Conservation (phyloP, 1,139 yeast genomes). For the Meyerozyma sp. region DNA sequence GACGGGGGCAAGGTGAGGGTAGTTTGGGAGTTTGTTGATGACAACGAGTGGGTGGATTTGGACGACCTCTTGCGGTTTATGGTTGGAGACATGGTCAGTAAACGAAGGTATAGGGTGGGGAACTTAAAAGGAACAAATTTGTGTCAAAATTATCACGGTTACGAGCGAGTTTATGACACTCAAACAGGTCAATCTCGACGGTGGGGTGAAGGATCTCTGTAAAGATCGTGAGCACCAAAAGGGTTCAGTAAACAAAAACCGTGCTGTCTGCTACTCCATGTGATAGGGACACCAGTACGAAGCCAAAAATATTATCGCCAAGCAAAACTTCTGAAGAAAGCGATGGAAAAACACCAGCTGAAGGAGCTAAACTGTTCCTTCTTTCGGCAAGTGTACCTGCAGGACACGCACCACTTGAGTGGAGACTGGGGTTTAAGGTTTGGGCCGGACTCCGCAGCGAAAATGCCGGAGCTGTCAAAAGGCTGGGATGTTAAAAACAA, state of each 20-base stretch:
- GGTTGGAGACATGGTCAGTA: background rate
- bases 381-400: too few species aligned
- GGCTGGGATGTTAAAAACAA: too few species aligned
- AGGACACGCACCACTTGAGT: too few species aligned
- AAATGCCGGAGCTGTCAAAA: too few species aligned
- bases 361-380: too few species aligned
- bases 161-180: background rate
- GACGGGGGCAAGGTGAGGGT: background rate
- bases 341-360: too few species aligned
- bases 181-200: background rate
- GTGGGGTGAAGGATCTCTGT: background rate
- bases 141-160: background rate
- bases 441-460: too few species aligned
- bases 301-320: too few species aligned
- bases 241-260: background rate
- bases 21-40: background rate
- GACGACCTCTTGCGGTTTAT: background rate
- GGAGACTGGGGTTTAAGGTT: too few species aligned
- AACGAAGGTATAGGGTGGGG: background rate
- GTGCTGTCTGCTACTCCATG: too few species aligned
- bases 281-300: too few species aligned
- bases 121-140: background rate
- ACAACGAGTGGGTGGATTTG: background rate
- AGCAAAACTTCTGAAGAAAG: too few species aligned
- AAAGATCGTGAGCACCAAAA: background rate